Base-by-base conservation (phyloP, 257 asterid genomes). In the Catharanthus roseus region DNA sequence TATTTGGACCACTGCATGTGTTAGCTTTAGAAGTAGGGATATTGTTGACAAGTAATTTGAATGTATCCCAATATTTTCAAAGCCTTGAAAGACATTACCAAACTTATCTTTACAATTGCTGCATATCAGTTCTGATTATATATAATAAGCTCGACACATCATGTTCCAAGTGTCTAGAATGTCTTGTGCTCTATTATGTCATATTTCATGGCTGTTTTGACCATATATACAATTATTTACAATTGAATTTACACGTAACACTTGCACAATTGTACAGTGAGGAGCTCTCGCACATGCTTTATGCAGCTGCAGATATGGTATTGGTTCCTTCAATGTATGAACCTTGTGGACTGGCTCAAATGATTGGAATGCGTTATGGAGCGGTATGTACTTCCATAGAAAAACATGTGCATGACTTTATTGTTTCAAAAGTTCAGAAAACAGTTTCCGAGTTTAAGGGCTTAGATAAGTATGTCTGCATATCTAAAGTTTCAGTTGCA, bases 351-450 rank as follows among this genome's bases (percentile, higher is more conserved):
- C 92, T 92, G 65, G 79, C 96, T 80, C 98, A 92, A 77, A 83
- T 90, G 96, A 86, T 92, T 83, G 96, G 96, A 73, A 90, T 92
- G 98, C 92, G 96, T 55, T 90, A 92, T 56, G 98, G 98, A 78
- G 95, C 90, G 61, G 98, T 92, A 82, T 54, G 84, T 84, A 65
- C 80, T 78, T 58, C 19, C 1, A 65, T 49, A 11, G 31, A 42
- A 38, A 45, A 47, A 62, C 12, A 38, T 38, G 3, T 38, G 33
- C 71, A 34, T 50, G 29, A 26, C 5, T n/a, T 55, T 28, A 28
- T 60, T 31, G 44, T 18, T 36, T 42, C 29, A 1, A 55, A 31
- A 41, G 29, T 33, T 42, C 16, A 28, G 5, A 15, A 18, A 44
- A 10, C 16, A 2, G 57, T 19, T 70, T 0, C 28, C 28, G 28